Evolutionary conservation across 768 basidiomycete species (phyloP).

Genomic region (Podaxis sp.): DNA sequence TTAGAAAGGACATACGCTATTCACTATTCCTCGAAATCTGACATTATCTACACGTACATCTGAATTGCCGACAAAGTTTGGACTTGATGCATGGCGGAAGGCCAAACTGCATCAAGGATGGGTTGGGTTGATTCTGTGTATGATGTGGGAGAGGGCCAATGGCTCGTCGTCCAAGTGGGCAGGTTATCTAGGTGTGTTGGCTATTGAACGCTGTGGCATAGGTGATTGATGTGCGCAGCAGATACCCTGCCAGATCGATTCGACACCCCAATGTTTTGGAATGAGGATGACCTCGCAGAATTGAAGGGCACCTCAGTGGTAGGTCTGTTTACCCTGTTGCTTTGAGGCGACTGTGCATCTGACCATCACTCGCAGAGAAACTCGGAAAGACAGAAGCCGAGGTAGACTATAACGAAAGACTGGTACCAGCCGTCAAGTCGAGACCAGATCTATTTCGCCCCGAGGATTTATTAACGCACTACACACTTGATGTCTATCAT

Average conservation of each 20-base stretch:
- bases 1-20: slow-evolving; percentile 75
- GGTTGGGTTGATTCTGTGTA: slow-evolving; percentile 85
- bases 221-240: slow-evolving; percentile 23
- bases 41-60: slow-evolving; percentile 83
- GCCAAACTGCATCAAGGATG: slow-evolving; percentile 69
- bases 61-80: slow-evolving; percentile 57
- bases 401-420: slow-evolving; percentile 60
- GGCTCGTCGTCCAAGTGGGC: slow-evolving; percentile 65
- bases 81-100: slow-evolving; percentile 62
- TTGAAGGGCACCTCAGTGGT: slow-evolving; percentile 85
- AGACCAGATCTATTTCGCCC: slow-evolving; percentile 77
- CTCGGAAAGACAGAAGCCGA: slow-evolving; percentile 85
- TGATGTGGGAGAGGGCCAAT: slow-evolving; percentile 91
- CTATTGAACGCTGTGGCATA: not conserved
- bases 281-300: slow-evolving; percentile 64
- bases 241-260: slow-evolving; percentile 71
- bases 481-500: slow-evolving; percentile 77
- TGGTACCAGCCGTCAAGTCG: slow-evolving; percentile 63
- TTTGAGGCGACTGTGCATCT: not conserved
- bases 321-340: slow-evolving; percentile 49
- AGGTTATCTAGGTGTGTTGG: slow-evolving; percentile 66
- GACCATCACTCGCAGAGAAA: slow-evolving; percentile 59
- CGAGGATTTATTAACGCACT: slow-evolving; percentile 43
- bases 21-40: slow-evolving; percentile 76
- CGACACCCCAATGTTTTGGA: slow-evolving; percentile 96